A percentile compares a stretch with the other conserved stretches of the same genome.
Evolutionary conservation across 2,329 filamentous ascomycete genomes (phyloP).

Genomic region (Mollisiaceae sp.): DNA sequence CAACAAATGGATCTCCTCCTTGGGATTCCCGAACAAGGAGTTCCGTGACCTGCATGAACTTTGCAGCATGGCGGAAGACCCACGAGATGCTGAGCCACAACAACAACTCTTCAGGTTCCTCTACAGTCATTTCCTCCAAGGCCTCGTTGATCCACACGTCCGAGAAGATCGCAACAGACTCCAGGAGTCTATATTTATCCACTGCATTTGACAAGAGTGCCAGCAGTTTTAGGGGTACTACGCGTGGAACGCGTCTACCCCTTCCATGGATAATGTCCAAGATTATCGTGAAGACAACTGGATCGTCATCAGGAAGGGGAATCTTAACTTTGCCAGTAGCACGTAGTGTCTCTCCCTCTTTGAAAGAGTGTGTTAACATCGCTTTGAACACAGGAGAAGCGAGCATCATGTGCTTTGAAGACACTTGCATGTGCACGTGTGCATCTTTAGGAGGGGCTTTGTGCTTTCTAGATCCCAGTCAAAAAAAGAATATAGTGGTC

Average conservation of each 20-base stretch:
- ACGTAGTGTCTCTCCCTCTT: conserved; percentile 28
- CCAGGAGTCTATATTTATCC: conserved; percentile 12
- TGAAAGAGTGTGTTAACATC: conserved; percentile 32
- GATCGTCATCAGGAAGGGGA: conserved; percentile 30
- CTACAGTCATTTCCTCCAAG: not conserved
- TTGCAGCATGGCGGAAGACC: not conserved
- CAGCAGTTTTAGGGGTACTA: conserved; percentile 1
- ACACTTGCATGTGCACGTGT: conserved; percentile 19
- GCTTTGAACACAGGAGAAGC: conserved; percentile 37
- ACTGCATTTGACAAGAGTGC: not conserved
- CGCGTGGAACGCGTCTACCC: conserved; percentile 8
- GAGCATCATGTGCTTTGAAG: conserved; percentile 27
- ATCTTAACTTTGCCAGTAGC: conserved; percentile 30
- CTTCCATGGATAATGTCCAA: conserved; percentile 41
- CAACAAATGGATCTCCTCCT: not conserved
- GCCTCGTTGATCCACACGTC: conserved; percentile 6
- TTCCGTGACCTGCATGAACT: not conserved
- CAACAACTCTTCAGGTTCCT: not conserved
- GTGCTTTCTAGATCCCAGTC: not conserved
- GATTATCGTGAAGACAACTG: conserved; percentile 35
- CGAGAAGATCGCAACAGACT: not conserved
- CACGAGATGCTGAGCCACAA: conserved; percentile 12
- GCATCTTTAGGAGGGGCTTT: not conserved
- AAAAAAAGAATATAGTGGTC: not conserved
- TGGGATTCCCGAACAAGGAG: not conserved